Conservation (phyloP, 495 filamentous ascomycete species). For the Xeromyces bisporus region DNA sequence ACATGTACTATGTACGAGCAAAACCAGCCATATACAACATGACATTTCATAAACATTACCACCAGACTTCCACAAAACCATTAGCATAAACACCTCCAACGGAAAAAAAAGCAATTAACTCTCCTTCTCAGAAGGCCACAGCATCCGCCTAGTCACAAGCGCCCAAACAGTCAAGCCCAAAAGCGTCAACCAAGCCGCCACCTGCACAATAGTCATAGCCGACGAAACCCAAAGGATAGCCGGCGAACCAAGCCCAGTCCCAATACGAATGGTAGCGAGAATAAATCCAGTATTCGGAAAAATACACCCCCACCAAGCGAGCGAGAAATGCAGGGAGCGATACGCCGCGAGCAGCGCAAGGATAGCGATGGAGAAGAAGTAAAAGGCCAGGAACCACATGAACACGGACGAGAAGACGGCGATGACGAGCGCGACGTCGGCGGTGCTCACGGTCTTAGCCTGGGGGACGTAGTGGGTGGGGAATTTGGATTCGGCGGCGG, state of each 20-base stretch:
- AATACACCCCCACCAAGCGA: conserved; percentile 17
- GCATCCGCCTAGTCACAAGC: neutral
- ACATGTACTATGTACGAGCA: too few relatives aligned
- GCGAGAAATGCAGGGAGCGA: conserved; percentile 15
- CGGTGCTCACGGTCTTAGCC: conserved; percentile 1
- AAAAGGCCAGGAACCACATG: conserved; percentile 44
- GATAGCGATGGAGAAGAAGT: conserved; percentile 38
- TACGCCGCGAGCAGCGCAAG: conserved; percentile 11
- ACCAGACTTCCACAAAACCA: too few relatives aligned
- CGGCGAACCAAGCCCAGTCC: conserved; percentile 11
- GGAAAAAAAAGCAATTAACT: neutral
- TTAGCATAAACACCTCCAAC: too few relatives aligned
- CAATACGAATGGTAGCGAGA: conserved; percentile 17
- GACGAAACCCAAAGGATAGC: conserved; percentile 14
- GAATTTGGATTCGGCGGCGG: conserved; percentile 11
- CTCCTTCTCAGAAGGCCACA: conserved; percentile 2
- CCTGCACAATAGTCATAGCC: conserved; percentile 6
- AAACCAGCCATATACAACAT: too few relatives aligned
- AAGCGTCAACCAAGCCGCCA: conserved; percentile 4
- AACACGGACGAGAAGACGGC: conserved; percentile 32
- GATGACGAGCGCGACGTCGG: conserved; percentile 19
- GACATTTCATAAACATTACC: too few relatives aligned
- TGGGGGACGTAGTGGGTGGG: conserved; percentile 7
- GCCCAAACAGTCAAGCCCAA: conserved; percentile 1
- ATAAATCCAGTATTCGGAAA: conserved; percentile 20